These are phyloP conservation scores for Globisporangium polare DNA, from an alignment of 352 stramenopile species.

Conservation along the genomic window DNA sequence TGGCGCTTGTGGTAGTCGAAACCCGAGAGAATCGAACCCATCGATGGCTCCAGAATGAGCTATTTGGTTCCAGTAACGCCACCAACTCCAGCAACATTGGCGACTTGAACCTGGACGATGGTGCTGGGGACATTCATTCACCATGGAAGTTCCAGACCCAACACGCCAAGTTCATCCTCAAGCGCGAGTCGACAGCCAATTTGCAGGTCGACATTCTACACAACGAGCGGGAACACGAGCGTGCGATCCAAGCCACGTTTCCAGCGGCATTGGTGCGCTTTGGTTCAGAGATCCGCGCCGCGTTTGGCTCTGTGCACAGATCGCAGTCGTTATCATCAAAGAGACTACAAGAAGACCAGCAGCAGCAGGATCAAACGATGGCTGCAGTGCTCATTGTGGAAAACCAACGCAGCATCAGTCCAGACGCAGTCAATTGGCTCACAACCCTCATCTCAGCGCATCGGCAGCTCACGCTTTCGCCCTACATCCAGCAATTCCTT, in stretches of 20 bases:
- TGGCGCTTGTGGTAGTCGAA: background rate
- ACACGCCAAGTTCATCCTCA: constrained; percentile 4
- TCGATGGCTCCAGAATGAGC: background rate
- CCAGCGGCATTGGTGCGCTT: background rate
- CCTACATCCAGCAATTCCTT: constrained; percentile 7
- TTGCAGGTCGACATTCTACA: constrained; percentile 4
- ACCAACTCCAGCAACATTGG: background rate
- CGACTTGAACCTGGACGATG: background rate
- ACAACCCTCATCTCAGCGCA: background rate
- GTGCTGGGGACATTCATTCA: background rate
- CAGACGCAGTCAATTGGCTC: background rate
- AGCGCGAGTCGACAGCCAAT: background rate
- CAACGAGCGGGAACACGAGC: constrained; percentile 4
- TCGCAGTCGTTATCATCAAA: background rate
- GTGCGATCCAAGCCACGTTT: constrained; percentile 4
- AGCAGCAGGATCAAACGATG: background rate
- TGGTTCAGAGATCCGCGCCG: background rate
- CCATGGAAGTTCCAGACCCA: constrained; percentile 3
- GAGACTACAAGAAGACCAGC: background rate
- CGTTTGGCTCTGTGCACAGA: background rate
- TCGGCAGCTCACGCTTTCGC: constrained; percentile 2
- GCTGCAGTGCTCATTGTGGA: constrained; percentile 2
- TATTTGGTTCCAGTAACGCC: background rate
- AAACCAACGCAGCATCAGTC: background rate
- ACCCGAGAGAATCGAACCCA: background rate